A percentile compares a stretch with the other conserved stretches of the same genome.
Conservation (phyloP, 306 rosid species). For the Cicer arietinum region DNA sequence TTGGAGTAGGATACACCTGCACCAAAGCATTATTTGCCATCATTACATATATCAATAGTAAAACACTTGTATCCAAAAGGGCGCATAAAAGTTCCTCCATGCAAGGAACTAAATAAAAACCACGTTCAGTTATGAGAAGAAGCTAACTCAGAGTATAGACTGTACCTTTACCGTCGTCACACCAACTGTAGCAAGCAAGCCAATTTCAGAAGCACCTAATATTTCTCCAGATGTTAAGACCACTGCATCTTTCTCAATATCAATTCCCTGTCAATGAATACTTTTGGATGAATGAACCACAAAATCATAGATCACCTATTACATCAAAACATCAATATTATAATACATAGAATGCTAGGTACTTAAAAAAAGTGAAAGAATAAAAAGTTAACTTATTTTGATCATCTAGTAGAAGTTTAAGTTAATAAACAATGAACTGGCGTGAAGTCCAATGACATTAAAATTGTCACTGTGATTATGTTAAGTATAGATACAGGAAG, state of each 20-base stretch:
- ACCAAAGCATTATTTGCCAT: conserved; percentile 41
- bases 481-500: not conserved
- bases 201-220: conserved; percentile 88
- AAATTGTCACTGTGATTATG: not conserved
- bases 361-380: not conserved
- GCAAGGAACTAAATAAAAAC: conserved; percentile 27
- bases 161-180: conserved; percentile 77
- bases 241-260: conserved; percentile 69
- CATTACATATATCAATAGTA: conserved; percentile 4
- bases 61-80: not conserved
- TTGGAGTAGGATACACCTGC: conserved; percentile 81
- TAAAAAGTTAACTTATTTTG: not conserved
- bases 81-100: conserved; percentile 7
- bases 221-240: conserved; percentile 83
- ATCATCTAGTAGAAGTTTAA: not conserved
- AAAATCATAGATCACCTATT: conserved; percentile 14
- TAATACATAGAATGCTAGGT: not conserved
- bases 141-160: conserved; percentile 26
- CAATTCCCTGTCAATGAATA: conserved; percentile 68
- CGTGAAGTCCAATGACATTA: not conserved
- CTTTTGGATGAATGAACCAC: conserved; percentile 41
- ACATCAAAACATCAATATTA: not conserved
- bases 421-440: not conserved
- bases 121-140: conserved; percentile 9
- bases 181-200: conserved; percentile 91